Base-by-base conservation (phyloP, 192 early-diverging fungal species). In the Coemansia nantahalensis region DNA sequence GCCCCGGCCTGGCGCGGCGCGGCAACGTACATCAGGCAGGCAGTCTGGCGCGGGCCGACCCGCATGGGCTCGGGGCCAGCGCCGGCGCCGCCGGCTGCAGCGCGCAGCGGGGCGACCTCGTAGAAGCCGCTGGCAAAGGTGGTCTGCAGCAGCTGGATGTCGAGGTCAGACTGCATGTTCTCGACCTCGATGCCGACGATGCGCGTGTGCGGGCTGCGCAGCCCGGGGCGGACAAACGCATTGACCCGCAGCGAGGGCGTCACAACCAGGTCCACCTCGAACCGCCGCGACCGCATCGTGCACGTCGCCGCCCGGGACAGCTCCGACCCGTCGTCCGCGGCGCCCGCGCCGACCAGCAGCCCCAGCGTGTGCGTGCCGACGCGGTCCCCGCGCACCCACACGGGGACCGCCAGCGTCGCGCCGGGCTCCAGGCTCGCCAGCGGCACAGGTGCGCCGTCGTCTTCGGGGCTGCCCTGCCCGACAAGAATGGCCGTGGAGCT, bases 371-470 rank as follows among this genome's bases (percentile, higher is more conserved):
- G 89, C 33, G 88, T 86, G 42, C 95, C 95, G 39, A 93, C 91
- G 32, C 85, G 84, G 54, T 94, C 93, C 5, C 90, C 92, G 11
- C 94, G 88, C 10, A 96, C 68, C 92, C 92, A 98, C 36, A 94
- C 51, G 0, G 93, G 92, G 10, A 98, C 77, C 1, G 76, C 48
- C 10, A 87, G 83, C 0, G 87, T 85, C 33, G 80, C 74, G 3
- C 87, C 89, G 1, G 92, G 79, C 1, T 54, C 82, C 15, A 95
- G 72, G 11, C 78, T 47, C 1, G 33, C 43, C 2, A 62, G 54
- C 1, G 62, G 64, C 22, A 61, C 38, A n/a, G n/a, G n/a, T n/a
- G n/a, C n/a, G n/a, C n/a, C n/a, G n/a, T n/a, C n/a, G n/a, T n/a
- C n/a, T n/a, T n/a, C n/a, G n/a, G n/a, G n/a, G n/a, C n/a, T n/a